These are phyloP conservation scores for Porphyrellus sp. DNA, from an alignment of 1,284 basidiomycete species.

Conservation along the genomic window DNA sequence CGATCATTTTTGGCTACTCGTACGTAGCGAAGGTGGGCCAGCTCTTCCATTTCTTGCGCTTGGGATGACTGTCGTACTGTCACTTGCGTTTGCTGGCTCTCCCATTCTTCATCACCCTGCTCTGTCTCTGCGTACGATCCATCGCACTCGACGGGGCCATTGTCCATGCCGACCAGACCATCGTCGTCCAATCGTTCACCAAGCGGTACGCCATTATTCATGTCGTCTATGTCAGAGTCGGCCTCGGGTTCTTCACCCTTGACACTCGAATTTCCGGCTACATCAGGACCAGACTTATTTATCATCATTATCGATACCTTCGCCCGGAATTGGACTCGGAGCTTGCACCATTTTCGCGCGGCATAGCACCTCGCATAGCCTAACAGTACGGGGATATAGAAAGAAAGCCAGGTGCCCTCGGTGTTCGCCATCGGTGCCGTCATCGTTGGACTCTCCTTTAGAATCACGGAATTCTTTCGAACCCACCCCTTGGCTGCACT, in stretches of 20 bases:
- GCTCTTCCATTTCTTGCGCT: constrained; percentile 70
- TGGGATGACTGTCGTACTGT: constrained; percentile 49
- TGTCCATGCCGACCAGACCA: constrained; percentile 57
- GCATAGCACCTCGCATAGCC: constrained; percentile 85
- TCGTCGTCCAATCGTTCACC: constrained; percentile 69
- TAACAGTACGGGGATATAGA: constrained; percentile 33
- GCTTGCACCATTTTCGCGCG: constrained; percentile 50
- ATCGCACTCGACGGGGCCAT: constrained; percentile 57
- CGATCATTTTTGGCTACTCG: constrained; percentile 92
- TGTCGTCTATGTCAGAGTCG: constrained; percentile 25
- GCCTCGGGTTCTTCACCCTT: constrained; percentile 25
- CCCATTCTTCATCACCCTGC: constrained; percentile 49
- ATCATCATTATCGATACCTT: constrained; percentile 30
- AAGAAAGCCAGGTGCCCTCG: constrained; percentile 23
- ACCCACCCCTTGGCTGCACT: constrained; percentile 30
- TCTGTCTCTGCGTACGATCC: constrained; percentile 45
- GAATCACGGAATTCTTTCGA: constrained; percentile 31
- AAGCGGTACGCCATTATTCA: constrained; percentile 46
- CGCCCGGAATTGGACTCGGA: constrained; percentile 43
- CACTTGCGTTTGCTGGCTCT: constrained; percentile 46
- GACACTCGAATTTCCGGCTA: constrained; percentile 34
- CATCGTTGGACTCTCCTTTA: constrained; percentile 38
- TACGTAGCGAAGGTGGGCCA: constrained; percentile 91
- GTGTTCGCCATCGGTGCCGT: constrained; percentile 37
- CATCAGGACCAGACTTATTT: constrained; percentile 40